Evolutionary conservation across 371 early-diverging fungal genomes (phyloP), one percentile per base, ranked within the genome.

Genomic region (Mortierella sp.): DNA sequence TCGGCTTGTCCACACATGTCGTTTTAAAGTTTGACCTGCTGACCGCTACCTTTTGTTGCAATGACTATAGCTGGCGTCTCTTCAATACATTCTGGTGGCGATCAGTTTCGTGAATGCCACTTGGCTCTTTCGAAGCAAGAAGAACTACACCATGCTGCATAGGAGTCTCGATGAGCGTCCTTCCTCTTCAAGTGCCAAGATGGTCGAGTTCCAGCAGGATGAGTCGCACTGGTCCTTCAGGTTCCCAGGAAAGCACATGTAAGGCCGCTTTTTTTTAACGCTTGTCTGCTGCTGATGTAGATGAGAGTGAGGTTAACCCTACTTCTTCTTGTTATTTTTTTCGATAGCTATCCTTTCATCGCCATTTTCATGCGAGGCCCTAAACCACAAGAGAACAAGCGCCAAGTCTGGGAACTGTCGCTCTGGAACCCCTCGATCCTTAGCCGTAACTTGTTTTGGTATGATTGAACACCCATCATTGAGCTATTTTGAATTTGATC

Each of bases 391-490:
- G 66, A 69, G 31, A 22, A 61, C 43, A 79, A 52, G 39, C 81
- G 68, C 19, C 63, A 81, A 40, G 78, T 79, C 13, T 80, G 81
- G 81, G 79, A 85, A 26, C 64, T 85, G 68, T 71, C 80, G 19
- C 45, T 80, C 13, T 85, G 85, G 85, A 73, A 81, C 52, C 85
- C 85, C 0, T 78, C 85, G 24, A 75, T 78, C 9, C 40, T 80
- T n/a, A 64, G 79, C 26, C 78, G 77, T 24, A 85, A 81, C 31
- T 26, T 85, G 55, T 85, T 85, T 68, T 77, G 81, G 85, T 85
- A 81, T n/a, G 52, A 2, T 29, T 16, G 39, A 34, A 8, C 8
- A 16, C 31, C 14, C 34, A 22, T 1, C 24, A 4, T 64, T 26
- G 2, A 16, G 8, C 41, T 64, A 11, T n/a, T 7, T 34, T 37